A percentile compares a stretch with the other conserved stretches of the same genome.
phyloP scores from a whole-genome alignment of 1,284 basidiomycete species.

The Rhodotorula sp. region DNA sequence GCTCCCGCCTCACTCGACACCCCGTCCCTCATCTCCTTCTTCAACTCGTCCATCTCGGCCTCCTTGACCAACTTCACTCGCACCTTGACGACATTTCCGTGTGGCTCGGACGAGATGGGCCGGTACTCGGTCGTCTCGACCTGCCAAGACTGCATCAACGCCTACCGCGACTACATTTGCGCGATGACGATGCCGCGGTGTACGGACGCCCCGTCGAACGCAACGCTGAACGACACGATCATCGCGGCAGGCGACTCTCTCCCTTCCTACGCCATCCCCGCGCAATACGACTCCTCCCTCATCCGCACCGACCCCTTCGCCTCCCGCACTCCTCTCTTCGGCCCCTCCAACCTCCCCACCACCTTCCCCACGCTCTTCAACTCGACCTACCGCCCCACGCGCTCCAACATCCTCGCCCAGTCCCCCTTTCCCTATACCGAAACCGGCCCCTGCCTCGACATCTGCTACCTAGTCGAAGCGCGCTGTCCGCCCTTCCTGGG shows the following conservation, averaged over 20 bases:
- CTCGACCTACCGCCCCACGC: conserved; percentile 10
- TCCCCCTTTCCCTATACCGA: conserved; percentile 44
- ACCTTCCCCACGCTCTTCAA: conserved; percentile 32
- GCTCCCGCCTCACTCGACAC: conserved; percentile 45
- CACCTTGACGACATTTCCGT: conserved; percentile 51
- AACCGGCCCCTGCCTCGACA: conserved; percentile 42
- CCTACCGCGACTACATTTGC: conserved; percentile 51
- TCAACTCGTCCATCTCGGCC: conserved; percentile 45
- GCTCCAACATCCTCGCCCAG: background rate
- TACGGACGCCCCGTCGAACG: conserved; percentile 42
- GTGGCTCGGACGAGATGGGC: conserved; percentile 45
- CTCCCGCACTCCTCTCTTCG: conserved; percentile 38
- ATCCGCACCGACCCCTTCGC: conserved; percentile 23
- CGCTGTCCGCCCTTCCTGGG: conserved; percentile 43
- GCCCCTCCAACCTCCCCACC: conserved; percentile 22
- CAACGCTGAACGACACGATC: conserved; percentile 1
- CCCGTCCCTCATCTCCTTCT: conserved; percentile 42
- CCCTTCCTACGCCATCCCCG: conserved; percentile 15
- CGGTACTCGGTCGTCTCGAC: conserved; percentile 49
- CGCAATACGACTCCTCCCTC: conserved; percentile 8
- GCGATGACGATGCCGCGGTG: conserved; percentile 51
- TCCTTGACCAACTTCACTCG: conserved; percentile 48
- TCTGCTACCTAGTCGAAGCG: conserved; percentile 42
- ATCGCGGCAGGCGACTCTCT: background rate
- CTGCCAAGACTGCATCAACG: conserved; percentile 48